Conservation (phyloP, 495 filamentous ascomycete genomes). For the Trichoderma gamsii region DNA sequence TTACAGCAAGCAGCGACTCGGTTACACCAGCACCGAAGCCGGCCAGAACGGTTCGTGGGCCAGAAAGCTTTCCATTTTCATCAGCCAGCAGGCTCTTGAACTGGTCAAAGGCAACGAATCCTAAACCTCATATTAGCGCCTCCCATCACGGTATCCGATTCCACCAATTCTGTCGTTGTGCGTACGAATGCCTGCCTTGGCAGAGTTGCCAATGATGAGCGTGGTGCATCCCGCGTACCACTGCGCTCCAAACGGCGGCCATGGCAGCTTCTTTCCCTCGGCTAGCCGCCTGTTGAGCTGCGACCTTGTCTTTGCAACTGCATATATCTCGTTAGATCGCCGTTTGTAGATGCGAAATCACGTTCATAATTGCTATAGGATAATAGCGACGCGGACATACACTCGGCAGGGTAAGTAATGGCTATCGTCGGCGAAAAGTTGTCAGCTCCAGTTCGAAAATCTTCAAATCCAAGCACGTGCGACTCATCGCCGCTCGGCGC, state of each 20-base stretch:
- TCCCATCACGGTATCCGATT: neutral
- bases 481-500: neutral
- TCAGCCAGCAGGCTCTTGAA: constrained; percentile 81
- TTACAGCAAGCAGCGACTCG: constrained; percentile 88
- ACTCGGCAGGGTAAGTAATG: constrained; percentile 97
- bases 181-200: constrained; percentile 91
- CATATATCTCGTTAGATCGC: constrained; percentile 23
- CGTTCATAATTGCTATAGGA: neutral
- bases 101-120: constrained; percentile 92
- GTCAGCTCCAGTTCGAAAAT: constrained; percentile 10
- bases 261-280: constrained; percentile 81
- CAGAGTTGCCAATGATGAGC: constrained; percentile 89
- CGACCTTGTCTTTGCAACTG: constrained; percentile 86
- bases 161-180: constrained; percentile 15
- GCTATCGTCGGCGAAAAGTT: constrained; percentile 40
- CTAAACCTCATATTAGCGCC: constrained; percentile 33
- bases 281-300: constrained; percentile 85
- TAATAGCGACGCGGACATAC: constrained; percentile 38
- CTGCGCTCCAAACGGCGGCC: constrained; percentile 86
- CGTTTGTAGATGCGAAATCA: constrained; percentile 18
- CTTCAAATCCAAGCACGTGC: neutral
- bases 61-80: constrained; percentile 80
- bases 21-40: constrained; percentile 94
- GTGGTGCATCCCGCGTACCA: constrained; percentile 99
- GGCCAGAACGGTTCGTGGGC: constrained; percentile 83